phyloP scores from a whole-genome alignment of 257 asterid genomes.

The Solanum arcanum region DNA sequence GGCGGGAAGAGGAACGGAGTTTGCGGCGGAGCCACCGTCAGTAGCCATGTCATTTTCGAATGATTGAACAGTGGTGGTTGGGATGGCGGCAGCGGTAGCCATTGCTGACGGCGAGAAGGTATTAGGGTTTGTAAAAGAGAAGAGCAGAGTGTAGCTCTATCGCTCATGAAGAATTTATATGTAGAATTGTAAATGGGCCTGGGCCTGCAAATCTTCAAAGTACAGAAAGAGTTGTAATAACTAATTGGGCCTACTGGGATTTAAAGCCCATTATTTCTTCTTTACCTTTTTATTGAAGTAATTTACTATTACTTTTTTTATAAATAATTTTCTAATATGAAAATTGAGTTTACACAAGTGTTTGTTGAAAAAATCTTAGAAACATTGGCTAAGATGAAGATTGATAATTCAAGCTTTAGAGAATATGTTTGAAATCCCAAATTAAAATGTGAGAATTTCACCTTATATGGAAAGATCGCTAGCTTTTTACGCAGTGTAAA shows the following conservation, averaged over 20 bases:
- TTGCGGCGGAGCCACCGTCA: conserved; percentile 11
- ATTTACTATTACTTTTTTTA: too few species aligned
- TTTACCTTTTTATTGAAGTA: not conserved
- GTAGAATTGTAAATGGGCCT: not conserved
- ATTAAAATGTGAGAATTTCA: not conserved
- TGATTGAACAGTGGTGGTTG: conserved; percentile 44
- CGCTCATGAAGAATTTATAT: not conserved
- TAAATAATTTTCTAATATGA: not conserved
- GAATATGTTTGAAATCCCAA: not conserved
- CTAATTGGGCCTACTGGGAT: not conserved
- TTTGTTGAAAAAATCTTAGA: not conserved
- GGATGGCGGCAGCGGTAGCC: conserved; percentile 71
- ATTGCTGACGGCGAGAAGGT: conserved; percentile 4
- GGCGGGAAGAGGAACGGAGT: conserved; percentile 40
- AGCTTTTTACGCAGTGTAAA: too few species aligned
- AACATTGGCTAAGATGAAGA: not conserved
- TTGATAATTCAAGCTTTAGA: not conserved
- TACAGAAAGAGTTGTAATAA: not conserved
- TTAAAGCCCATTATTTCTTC: not conserved
- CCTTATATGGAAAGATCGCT: not conserved
- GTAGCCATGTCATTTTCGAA: conserved; percentile 61
- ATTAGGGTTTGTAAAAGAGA: not conserved
- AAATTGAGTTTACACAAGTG: not conserved
- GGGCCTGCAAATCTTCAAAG: conserved; percentile 33
- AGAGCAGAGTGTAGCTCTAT: not conserved